phyloP scores from a whole-genome alignment of 306 rosid genomes.

The Rubus idaeus region DNA sequence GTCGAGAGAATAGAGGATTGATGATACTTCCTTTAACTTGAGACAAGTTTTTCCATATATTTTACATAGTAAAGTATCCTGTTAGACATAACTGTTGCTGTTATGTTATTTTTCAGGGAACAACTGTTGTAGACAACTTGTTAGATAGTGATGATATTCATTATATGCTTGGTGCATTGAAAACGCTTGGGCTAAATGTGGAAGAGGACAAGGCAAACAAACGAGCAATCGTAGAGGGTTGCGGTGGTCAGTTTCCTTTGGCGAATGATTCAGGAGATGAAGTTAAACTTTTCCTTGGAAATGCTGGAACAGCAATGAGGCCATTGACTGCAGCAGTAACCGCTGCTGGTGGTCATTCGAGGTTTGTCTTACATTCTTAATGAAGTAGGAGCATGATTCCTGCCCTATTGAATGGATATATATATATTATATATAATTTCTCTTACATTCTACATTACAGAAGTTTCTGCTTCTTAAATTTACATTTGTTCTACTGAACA shows the following conservation, averaged over 20 bases:
- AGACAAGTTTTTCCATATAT: neutral
- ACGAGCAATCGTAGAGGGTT: slow-evolving; percentile 84
- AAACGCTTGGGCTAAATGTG: slow-evolving; percentile 72
- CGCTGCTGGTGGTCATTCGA: slow-evolving; percentile 91
- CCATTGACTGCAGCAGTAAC: slow-evolving; percentile 93
- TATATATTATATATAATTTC: neutral
- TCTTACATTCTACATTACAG: neutral
- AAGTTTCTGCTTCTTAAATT: neutral
- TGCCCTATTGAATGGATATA: neutral
- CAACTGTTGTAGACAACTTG: slow-evolving; percentile 94
- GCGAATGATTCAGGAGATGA: slow-evolving; percentile 61
- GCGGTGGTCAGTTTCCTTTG: slow-evolving; percentile 83
- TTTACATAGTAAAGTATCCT: neutral
- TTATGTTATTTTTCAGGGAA: slow-evolving; percentile 59
- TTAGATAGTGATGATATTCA: slow-evolving; percentile 85
- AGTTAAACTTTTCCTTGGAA: slow-evolving; percentile 90
- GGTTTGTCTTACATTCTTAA: slow-evolving; percentile 41
- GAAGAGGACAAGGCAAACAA: slow-evolving; percentile 74
- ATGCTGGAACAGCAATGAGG: slow-evolving; percentile 99
- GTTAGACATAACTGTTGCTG: slow-evolving; percentile 9
- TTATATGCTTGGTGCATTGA: slow-evolving; percentile 94
- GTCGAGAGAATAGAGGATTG: slow-evolving; percentile 13
- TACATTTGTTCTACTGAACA: neutral
- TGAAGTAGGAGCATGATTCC: slow-evolving; percentile 7
- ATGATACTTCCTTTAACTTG: neutral